A percentile compares a stretch with the other conserved stretches of the same genome.
Conservation (phyloP, 148 eudicot species). For the Oxyria digyna region DNA sequence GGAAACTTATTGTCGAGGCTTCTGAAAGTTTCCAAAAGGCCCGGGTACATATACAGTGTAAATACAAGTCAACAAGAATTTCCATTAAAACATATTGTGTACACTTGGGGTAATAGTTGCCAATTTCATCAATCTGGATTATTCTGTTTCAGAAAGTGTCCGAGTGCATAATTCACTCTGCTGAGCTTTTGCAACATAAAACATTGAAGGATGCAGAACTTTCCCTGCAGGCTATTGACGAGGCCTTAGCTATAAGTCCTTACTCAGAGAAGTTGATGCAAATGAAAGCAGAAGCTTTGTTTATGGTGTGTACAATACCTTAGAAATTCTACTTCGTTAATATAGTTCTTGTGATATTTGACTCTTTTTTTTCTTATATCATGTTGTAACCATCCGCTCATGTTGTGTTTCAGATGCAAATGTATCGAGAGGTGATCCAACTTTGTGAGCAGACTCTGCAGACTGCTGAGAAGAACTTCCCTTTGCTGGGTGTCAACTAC, state of each 20-base stretch:
- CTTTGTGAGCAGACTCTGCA: constrained; percentile 55
- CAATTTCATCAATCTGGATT: constrained; percentile 32
- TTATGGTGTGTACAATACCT: constrained; percentile 56
- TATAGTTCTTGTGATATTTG: neutral
- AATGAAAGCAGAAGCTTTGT: constrained; percentile 81
- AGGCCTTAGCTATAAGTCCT: constrained; percentile 65
- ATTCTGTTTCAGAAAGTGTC: constrained; percentile 53
- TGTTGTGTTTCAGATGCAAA: constrained; percentile 39
- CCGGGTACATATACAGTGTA: constrained; percentile 34
- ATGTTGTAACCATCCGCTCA: neutral
- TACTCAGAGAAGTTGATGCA: constrained; percentile 62
- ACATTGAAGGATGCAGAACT: constrained; percentile 31
- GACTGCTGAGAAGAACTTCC: constrained; percentile 42
- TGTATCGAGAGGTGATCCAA: constrained; percentile 73
- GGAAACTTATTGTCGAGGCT: constrained; percentile 64
- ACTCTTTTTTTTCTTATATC: neutral
- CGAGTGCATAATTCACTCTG: constrained; percentile 53
- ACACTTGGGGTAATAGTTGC: neutral
- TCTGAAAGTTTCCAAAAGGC: constrained; percentile 90
- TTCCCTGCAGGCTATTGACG: constrained; percentile 52
- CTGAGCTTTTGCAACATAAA: constrained; percentile 42
- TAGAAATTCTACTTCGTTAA: neutral
- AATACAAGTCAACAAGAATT: neutral
- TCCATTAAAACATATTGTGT: neutral
- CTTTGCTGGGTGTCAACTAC: constrained; percentile 18